These are phyloP conservation scores for Pyrenophora graminea DNA, from an alignment of 2,329 filamentous ascomycete species.

Conservation along the genomic window DNA sequence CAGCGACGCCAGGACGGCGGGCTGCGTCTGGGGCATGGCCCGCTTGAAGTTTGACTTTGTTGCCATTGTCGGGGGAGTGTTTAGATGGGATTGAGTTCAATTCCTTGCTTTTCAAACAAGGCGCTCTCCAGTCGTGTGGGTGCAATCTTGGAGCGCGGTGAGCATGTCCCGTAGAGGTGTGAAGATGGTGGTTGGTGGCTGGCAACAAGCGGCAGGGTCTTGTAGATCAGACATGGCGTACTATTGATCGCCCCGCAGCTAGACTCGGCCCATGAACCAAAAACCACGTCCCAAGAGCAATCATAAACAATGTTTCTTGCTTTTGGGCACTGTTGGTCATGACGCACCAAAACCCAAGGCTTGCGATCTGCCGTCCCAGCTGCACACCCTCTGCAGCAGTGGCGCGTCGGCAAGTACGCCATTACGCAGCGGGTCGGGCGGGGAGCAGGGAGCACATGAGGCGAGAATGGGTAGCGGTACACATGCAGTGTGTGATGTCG, in stretches of 20 bases:
- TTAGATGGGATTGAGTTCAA: background rate
- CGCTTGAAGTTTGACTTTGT: conserved; percentile 58
- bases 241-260: conserved; percentile 13
- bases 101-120: background rate
- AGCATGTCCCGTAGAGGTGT: conserved; percentile 7
- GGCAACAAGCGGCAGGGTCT: conserved; percentile 15
- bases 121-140: conserved; percentile 8
- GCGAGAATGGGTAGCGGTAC: too few species aligned
- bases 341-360: too few species aligned
- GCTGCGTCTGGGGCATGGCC: conserved; percentile 36
- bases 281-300: background rate
- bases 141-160: conserved; percentile 12
- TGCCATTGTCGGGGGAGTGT: conserved; percentile 23
- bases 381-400: too few species aligned
- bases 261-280: conserved; percentile 2
- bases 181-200: conserved; percentile 16
- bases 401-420: too few species aligned
- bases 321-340: too few species aligned
- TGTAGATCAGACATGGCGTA: conserved; percentile 14
- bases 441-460: too few species aligned
- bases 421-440: too few species aligned
- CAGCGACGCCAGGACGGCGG: conserved; percentile 71
- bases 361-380: too few species aligned
- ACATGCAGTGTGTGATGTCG: too few species aligned
- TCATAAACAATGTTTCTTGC: background rate